A percentile compares a stretch with the other conserved stretches of the same genome.
These are phyloP conservation scores for Trichophyton benhamiae DNA, from an alignment of 2,329 filamentous ascomycete species.

Conservation along the genomic window DNA sequence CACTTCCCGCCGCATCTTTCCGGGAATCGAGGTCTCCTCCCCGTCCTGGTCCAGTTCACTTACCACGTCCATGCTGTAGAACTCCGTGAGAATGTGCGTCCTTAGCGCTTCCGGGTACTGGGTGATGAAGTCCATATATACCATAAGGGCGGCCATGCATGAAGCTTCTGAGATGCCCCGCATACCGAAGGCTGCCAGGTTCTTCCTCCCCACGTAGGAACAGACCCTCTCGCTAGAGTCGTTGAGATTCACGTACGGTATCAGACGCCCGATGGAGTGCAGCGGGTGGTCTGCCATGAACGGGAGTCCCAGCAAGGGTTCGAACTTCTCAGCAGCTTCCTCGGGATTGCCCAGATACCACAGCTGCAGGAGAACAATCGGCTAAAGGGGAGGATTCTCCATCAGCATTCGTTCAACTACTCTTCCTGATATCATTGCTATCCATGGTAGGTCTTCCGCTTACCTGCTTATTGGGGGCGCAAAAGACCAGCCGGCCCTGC, in stretches of 20 bases:
- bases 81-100: background rate
- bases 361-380: background rate
- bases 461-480: background rate
- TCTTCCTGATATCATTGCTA: background rate
- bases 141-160: background rate
- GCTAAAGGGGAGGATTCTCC: background rate
- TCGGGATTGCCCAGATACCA: slow-evolving; percentile 4
- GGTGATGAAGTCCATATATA: background rate
- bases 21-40: background rate
- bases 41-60: background rate
- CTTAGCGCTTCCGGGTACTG: background rate
- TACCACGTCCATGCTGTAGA: background rate
- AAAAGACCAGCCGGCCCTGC: slow-evolving; percentile 1
- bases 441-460: background rate
- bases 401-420: background rate
- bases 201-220: background rate
- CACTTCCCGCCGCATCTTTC: background rate
- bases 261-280: background rate
- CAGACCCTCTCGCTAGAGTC: slow-evolving; percentile 2
- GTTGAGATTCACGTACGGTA: slow-evolving; percentile 5
- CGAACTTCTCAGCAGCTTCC: background rate
- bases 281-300: background rate
- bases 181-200: slow-evolving; percentile 4
- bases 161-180: background rate
- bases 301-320: background rate